A percentile compares a stretch with the other conserved stretches of the same genome.
phyloP scores from a whole-genome alignment of 768 basidiomycete species.

The Boletus speciosus region DNA sequence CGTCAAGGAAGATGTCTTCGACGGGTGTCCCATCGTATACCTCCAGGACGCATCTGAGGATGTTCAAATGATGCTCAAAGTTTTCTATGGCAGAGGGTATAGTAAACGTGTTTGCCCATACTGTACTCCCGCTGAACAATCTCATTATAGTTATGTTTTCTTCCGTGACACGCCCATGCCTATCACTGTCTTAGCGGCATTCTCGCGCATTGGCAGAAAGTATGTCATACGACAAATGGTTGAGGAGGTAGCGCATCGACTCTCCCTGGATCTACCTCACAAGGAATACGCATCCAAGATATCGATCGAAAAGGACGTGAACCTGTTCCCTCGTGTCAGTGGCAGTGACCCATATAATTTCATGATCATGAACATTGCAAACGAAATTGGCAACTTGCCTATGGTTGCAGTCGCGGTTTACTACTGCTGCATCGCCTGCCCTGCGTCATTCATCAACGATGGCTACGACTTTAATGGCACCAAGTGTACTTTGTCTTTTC shows the following conservation, averaged over 20 bases:
- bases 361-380: conserved; percentile 11
- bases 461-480: conserved; percentile 9
- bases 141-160: conserved; percentile 4
- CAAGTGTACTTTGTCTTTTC: background rate
- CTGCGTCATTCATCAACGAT: background rate
- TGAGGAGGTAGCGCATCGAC: background rate
- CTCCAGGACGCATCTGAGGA: conserved; percentile 15
- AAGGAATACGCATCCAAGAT: background rate
- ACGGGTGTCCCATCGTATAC: conserved; percentile 20
- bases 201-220: conserved; percentile 13
- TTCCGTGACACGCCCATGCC: conserved; percentile 9
- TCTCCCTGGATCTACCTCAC: background rate
- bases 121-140: background rate
- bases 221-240: conserved; percentile 11
- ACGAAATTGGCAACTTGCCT: conserved; percentile 9
- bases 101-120: background rate
- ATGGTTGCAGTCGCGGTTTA: background rate
- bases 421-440: conserved; percentile 9
- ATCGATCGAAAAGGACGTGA: background rate
- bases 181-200: background rate
- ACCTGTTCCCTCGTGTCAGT: conserved; percentile 6
- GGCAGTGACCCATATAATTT: conserved; percentile 12
- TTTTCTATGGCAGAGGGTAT: conserved; percentile 20
- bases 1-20: conserved; percentile 5
- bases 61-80: conserved; percentile 15